Conservation (phyloP, 257 asterid species). For the Nicotiana otophora region DNA sequence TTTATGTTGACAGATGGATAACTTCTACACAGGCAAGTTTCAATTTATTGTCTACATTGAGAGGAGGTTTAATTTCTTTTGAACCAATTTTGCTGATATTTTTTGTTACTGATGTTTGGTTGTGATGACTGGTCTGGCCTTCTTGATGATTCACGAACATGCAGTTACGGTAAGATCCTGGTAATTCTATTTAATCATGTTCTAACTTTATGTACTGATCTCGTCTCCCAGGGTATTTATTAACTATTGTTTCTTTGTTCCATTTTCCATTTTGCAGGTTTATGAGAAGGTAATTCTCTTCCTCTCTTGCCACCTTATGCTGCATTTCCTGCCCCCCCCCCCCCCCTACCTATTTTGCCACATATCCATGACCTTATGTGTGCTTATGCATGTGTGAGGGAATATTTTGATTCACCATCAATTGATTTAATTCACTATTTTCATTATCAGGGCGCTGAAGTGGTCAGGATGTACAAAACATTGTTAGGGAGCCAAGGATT, state of each 20-base stretch:
- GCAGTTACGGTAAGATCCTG: conserved; percentile 64
- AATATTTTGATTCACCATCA: neutral
- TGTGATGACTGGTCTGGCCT: conserved; percentile 23
- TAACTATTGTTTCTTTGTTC: conserved; percentile 19
- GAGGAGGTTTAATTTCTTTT: conserved; percentile 4
- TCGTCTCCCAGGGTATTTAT: conserved; percentile 12
- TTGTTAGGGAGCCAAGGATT: conserved; percentile 65
- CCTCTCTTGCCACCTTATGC: conserved; percentile 2
- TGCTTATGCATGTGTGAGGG: conserved; percentile 12
- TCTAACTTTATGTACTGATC: conserved; percentile 5
- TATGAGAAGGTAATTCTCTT: conserved; percentile 53
- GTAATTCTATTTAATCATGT: neutral
- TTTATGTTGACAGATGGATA: conserved; percentile 60
- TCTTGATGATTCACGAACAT: conserved; percentile 29
- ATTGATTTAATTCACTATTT: conserved; percentile 5
- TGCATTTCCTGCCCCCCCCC: neutral
- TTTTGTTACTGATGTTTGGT: conserved; percentile 18
- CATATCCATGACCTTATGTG: neutral
- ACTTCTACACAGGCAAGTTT: conserved; percentile 77
- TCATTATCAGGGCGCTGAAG: conserved; percentile 75
- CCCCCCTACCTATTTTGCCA: neutral
- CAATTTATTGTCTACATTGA: neutral
- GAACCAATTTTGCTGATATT: neutral
- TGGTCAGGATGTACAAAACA: conserved; percentile 88
- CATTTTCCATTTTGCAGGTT: conserved; percentile 40